Evolutionary conservation across 202 grass and related monocot species (phyloP).

Genomic region (Panicum hallii): DNA sequence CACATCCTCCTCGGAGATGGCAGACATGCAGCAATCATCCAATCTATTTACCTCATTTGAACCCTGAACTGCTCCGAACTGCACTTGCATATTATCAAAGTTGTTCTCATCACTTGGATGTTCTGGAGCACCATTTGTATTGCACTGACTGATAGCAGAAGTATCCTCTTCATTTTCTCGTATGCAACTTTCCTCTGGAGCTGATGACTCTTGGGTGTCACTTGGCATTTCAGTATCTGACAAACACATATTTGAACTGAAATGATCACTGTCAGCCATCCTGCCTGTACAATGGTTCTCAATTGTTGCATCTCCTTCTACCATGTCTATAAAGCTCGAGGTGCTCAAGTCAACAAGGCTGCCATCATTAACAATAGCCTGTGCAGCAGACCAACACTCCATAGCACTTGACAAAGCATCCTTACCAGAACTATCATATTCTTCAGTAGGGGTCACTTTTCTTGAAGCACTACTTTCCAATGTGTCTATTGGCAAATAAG

Average conservation of each 20-base stretch:
- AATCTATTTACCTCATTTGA: constrained; percentile 46
- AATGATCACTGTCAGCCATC: constrained; percentile 47
- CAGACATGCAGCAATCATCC: constrained; percentile 61
- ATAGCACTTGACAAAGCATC: constrained; percentile 45
- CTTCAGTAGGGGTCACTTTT: constrained; percentile 28
- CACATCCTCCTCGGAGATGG: constrained; percentile 56
- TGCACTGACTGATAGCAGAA: constrained; percentile 35
- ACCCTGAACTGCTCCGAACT: constrained; percentile 47
- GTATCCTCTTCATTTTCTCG: constrained; percentile 48
- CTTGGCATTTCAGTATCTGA: constrained; percentile 45
- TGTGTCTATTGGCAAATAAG: constrained; percentile 46
- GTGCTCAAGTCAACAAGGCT: constrained; percentile 38
- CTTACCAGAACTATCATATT: constrained; percentile 46
- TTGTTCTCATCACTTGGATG: constrained; percentile 50
- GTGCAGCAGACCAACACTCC: constrained; percentile 50
- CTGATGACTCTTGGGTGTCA: constrained; percentile 36
- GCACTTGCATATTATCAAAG: constrained; percentile 47
- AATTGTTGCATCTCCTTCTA: constrained; percentile 39
- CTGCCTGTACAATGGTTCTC: constrained; percentile 24
- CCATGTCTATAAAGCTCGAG: constrained; percentile 28
- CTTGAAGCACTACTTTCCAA: constrained; percentile 51
- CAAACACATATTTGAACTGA: constrained; percentile 44
- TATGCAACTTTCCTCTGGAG: constrained; percentile 36
- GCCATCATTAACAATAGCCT: constrained; percentile 47
- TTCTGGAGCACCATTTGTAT: constrained; percentile 39